phyloP scores from a whole-genome alignment of 129 eudicot species.

The Arctium minus region DNA sequence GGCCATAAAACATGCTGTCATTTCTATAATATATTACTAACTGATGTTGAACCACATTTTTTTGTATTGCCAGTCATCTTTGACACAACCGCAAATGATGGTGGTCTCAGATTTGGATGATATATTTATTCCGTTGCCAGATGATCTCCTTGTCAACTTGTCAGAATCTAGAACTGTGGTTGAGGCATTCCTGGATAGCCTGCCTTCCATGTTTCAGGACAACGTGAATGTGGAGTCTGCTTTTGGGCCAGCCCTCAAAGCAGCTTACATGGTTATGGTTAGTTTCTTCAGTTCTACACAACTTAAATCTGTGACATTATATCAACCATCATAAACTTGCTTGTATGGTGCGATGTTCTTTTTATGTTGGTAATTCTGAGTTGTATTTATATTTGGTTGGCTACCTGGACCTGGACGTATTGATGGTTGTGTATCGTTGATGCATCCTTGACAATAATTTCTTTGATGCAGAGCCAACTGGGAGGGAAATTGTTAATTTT shows the following conservation, averaged over 20 bases:
- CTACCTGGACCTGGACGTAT: neutral
- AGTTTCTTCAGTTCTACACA: constrained; percentile 18
- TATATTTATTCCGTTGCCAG: constrained; percentile 89
- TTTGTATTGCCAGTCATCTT: constrained; percentile 63
- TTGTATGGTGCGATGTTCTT: neutral
- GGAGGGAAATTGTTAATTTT: constrained; percentile 91
- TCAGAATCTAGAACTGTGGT: constrained; percentile 90
- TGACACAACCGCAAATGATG: constrained; percentile 94
- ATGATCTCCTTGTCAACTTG: constrained; percentile 91
- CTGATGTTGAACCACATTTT: constrained; percentile 6
- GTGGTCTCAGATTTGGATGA: constrained; percentile 94
- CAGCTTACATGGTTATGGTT: constrained; percentile 90
- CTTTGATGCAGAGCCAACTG: constrained; percentile 62
- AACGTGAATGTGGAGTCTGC: constrained; percentile 90
- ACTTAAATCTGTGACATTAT: neutral
- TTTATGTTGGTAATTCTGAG: neutral
- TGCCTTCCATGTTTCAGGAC: constrained; percentile 86
- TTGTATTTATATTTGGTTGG: neutral
- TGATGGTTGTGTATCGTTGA: neutral
- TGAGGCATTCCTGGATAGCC: constrained; percentile 80
- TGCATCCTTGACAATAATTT: constrained; percentile 10
- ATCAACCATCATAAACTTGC: neutral
- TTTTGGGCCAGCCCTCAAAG: constrained; percentile 94
- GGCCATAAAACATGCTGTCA: neutral
- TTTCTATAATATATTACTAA: neutral